phyloP scores from a whole-genome alignment of 208 protist species.

The Trypanosoma boissoni region DNA sequence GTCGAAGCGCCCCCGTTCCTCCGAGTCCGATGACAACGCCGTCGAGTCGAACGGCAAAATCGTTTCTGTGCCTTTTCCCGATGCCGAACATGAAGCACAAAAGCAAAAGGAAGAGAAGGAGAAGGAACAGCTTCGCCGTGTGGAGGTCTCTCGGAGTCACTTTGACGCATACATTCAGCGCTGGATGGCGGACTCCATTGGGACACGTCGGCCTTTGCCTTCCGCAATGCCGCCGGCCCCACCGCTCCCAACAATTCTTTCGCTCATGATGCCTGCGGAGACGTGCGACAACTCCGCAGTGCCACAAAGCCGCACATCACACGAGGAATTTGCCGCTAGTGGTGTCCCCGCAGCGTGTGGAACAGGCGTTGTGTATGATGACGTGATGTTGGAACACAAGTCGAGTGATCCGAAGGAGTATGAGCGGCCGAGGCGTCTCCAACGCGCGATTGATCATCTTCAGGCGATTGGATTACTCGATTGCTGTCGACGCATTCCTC shows the following conservation, averaged over 20 bases:
- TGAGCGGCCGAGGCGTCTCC: conserved; percentile 71
- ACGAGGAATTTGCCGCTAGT: not conserved
- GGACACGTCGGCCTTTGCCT: not conserved
- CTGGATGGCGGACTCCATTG: conserved; percentile 16
- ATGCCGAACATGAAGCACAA: no score
- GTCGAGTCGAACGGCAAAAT: no score
- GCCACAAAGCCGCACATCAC: not conserved
- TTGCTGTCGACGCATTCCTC: conserved; percentile 41
- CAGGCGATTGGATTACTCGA: conserved; percentile 45
- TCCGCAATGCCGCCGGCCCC: conserved; percentile 5
- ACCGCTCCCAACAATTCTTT: conserved; percentile 25
- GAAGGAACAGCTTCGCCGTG: conserved; percentile 24
- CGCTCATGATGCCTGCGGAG: conserved; percentile 21
- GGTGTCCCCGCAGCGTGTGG: not conserved
- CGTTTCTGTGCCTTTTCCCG: no score
- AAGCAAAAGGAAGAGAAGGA: conserved; percentile 46
- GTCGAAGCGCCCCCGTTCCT: no score
- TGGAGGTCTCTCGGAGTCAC: conserved; percentile 13
- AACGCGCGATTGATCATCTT: conserved; percentile 64
- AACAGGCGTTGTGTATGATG: conserved; percentile 70
- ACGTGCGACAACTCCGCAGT: not conserved
- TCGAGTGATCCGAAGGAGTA: conserved; percentile 54
- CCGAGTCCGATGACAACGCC: no score
- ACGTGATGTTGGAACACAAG: conserved; percentile 53
- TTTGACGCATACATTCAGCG: conserved; percentile 16